Evolutionary conservation across 768 basidiomycete genomes (phyloP).

Genomic region (Hortiboletus flavorubellus): DNA sequence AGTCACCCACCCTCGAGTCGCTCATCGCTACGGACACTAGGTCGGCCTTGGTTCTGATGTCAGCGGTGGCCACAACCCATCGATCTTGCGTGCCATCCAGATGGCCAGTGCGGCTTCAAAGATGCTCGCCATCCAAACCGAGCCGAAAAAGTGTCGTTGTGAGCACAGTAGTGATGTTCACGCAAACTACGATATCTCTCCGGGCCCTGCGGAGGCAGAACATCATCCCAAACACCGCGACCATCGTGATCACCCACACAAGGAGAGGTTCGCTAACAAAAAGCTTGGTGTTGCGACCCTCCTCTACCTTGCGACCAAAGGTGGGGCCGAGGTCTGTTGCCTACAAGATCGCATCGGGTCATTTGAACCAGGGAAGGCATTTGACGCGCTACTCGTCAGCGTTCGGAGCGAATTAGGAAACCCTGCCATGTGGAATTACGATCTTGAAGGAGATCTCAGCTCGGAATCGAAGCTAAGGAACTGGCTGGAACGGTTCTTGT

Average conservation of each 20-base stretch:
- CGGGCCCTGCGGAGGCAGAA: neutral
- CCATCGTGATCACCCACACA: neutral
- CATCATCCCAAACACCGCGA: neutral
- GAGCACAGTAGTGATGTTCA: neutral
- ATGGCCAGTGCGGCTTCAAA: constrained; percentile 82
- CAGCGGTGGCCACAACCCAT: constrained; percentile 82
- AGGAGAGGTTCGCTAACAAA: constrained; percentile 44
- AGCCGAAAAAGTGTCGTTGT: constrained; percentile 8
- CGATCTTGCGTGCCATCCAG: constrained; percentile 72
- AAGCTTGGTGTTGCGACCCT: constrained; percentile 73
- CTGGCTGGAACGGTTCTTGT: constrained; percentile 80
- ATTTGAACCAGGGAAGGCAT: constrained; percentile 77
- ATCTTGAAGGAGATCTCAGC: constrained; percentile 35
- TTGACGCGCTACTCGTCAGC: constrained; percentile 82
- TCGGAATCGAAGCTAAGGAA: constrained; percentile 40
- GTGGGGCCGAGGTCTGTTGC: constrained; percentile 82
- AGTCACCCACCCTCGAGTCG: neutral
- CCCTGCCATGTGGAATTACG: constrained; percentile 50
- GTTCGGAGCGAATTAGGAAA: constrained; percentile 52
- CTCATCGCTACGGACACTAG: constrained; percentile 36
- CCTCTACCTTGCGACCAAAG: constrained; percentile 87
- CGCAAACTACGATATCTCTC: neutral
- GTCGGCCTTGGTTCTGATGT: constrained; percentile 95
- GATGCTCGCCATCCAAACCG: constrained; percentile 52
- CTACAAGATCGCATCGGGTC: constrained; percentile 69